Evolutionary conservation across 768 basidiomycete genomes (phyloP), one percentile per base, ranked within the genome.

Genomic region (Boletellus ananiceps): DNA sequence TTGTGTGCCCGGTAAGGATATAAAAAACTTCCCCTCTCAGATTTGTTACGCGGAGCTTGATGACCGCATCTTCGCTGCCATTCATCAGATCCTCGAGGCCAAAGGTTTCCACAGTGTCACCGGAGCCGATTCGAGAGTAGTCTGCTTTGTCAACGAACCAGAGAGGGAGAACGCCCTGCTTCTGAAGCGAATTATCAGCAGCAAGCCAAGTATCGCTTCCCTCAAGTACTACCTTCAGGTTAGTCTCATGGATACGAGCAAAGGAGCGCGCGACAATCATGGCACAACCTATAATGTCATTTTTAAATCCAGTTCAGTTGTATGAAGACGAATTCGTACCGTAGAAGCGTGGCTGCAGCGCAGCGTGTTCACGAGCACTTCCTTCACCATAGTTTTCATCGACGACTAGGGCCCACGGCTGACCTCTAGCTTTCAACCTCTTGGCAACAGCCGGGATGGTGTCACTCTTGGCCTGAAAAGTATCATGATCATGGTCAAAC

Each of bases 301-400:
- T 9, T 19, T 6, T 41, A 16, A 52, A 31, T 13, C 46, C 31
- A 36, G 38, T 15, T 25, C 34, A 32, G 16, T 32, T 13, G 23
- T 33, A 12, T 27, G 34, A 14, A 44, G 1, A 16, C 8, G 18
- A 29, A 4, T 11, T 57, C 69, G 38, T 59, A 84, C 88, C 91
- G 57, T 91, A 93, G 72, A 93, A 96, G 16, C 96, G 81, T 21
- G 96, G 96, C 64, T 98, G 95, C 31, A 99, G 75, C 18, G 96
- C 93, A 32, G 96, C 96, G 67, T 99, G 96, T 69, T 99, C 96
- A 47, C 96, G 82, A 8, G 96, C 96, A 59, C 91, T 94, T 25
- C 96, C 96, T 68, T 99, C 96, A 2, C 96, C 96, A 64, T 97
- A 95, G 64, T 95, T 96, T 8, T 98, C 94, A 61, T 96, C 94